These are phyloP conservation scores for Komagataea norvegica DNA, from an alignment of 1,139 yeast genomes.

Conservation along the genomic window DNA sequence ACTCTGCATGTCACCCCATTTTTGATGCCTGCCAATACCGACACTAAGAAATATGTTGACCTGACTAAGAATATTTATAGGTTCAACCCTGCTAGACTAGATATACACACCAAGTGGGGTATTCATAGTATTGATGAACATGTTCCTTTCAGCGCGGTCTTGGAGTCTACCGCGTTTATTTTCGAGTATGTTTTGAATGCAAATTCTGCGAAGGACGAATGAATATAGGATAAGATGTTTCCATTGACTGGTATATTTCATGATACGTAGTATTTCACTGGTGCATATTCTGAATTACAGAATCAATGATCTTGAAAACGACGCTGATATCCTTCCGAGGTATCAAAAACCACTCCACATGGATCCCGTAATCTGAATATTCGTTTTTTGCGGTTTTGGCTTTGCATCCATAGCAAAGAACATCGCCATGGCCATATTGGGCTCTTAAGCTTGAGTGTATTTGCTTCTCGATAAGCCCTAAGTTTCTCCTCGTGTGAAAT, in stretches of 20 bases:
- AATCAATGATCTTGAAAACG: constrained; percentile 41
- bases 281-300: background rate
- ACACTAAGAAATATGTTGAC: constrained; percentile 73
- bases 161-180: constrained; percentile 55
- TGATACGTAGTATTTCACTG: too few relatives aligned
- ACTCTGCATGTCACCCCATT: constrained; percentile 51
- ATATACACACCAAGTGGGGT: constrained; percentile 26
- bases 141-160: constrained; percentile 46
- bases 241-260: too few relatives aligned
- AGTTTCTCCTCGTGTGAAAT: constrained; percentile 30
- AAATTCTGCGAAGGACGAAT: constrained; percentile 12
- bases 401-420: constrained; percentile 40
- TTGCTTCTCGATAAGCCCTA: constrained; percentile 37
- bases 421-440: constrained; percentile 41
- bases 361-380: constrained; percentile 28
- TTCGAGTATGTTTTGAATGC: constrained; percentile 46
- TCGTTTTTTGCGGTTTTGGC: constrained; percentile 17
- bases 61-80: constrained; percentile 72
- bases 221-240: too few relatives aligned
- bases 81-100: constrained; percentile 34
- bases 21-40: constrained; percentile 78
- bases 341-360: constrained; percentile 56
- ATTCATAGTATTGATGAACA: constrained; percentile 61
- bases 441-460: constrained; percentile 38
- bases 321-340: constrained; percentile 39